Conservation (phyloP, 2,329 filamentous ascomycete genomes). For the Seiridium unicorne region DNA sequence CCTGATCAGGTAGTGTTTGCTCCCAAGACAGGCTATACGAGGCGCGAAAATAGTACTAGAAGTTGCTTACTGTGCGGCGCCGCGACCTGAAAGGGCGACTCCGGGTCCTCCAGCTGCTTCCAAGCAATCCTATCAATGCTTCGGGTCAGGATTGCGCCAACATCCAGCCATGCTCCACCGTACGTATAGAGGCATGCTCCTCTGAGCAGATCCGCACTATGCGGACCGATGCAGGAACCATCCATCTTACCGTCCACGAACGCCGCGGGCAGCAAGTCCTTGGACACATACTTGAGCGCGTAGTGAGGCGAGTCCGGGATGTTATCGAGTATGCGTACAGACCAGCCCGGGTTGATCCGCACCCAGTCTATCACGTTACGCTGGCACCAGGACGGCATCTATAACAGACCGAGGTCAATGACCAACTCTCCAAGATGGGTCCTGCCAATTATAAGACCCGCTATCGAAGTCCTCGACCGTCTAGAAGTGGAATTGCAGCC, state of each 20-base stretch:
- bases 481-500: no score
- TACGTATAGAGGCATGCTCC: conserved; percentile 35
- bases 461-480: not conserved
- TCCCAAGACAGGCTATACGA: no score
- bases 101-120: conserved; percentile 31
- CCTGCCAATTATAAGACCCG: not conserved
- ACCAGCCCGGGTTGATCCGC: conserved; percentile 34
- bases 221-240: conserved; percentile 36
- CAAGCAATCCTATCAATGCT: conserved; percentile 36
- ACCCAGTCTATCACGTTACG: conserved; percentile 40
- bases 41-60: no score
- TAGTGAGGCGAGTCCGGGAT: conserved; percentile 35
- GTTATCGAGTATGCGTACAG: conserved; percentile 37
- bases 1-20: no score
- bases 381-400: conserved; percentile 35
- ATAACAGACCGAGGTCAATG: conserved; percentile 18
- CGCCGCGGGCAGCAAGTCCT: conserved; percentile 27
- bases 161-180: conserved; percentile 40
- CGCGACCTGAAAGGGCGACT: conserved; percentile 28
- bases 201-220: conserved; percentile 40
- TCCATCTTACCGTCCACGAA: conserved; percentile 38
- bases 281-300: conserved; percentile 30
- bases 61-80: conserved; percentile 11
- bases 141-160: conserved; percentile 35
- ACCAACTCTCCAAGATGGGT: not conserved